phyloP scores from a whole-genome alignment of 225 moss, liverwort and hornwort genomes.

The Thuidium tamariscinum region DNA sequence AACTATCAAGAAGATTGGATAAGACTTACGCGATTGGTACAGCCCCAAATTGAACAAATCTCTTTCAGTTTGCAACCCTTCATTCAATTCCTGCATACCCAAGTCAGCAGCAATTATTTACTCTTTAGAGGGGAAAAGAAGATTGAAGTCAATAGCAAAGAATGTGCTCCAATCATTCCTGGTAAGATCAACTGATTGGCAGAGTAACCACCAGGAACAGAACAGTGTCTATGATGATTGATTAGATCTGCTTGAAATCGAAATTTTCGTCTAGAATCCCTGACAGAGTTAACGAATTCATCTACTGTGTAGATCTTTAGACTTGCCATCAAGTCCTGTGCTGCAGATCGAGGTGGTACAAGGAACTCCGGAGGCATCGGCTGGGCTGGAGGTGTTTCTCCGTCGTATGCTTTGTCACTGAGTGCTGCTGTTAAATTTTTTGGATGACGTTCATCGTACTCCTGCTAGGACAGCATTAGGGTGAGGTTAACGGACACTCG shows the following conservation, averaged over 20 bases:
- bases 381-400: slow-evolving; percentile 45
- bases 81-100: slow-evolving; percentile 23
- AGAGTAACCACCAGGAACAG: neutral
- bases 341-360: slow-evolving; percentile 40
- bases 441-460: slow-evolving; percentile 42
- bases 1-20: neutral
- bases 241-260: neutral
- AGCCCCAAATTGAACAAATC: slow-evolving; percentile 60
- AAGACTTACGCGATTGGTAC: slow-evolving; percentile 40
- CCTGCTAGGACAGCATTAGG: slow-evolving; percentile 20
- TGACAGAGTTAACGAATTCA: neutral
- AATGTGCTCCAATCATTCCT: neutral
- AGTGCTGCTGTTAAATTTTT: slow-evolving; percentile 18
- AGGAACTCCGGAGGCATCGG: slow-evolving; percentile 48
- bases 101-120: neutral
- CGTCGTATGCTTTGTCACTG: slow-evolving; percentile 25
- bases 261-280: neutral
- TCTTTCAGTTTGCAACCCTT: slow-evolving; percentile 41
- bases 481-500: neutral
- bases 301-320: neutral
- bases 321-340: slow-evolving; percentile 79
- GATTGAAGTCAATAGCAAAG: neutral
- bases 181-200: neutral
- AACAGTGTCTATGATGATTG: neutral
- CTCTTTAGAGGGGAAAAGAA: neutral